Evolutionary conservation across 139 green algal species (phyloP).

Genomic region (Eudorina sp.): DNA sequence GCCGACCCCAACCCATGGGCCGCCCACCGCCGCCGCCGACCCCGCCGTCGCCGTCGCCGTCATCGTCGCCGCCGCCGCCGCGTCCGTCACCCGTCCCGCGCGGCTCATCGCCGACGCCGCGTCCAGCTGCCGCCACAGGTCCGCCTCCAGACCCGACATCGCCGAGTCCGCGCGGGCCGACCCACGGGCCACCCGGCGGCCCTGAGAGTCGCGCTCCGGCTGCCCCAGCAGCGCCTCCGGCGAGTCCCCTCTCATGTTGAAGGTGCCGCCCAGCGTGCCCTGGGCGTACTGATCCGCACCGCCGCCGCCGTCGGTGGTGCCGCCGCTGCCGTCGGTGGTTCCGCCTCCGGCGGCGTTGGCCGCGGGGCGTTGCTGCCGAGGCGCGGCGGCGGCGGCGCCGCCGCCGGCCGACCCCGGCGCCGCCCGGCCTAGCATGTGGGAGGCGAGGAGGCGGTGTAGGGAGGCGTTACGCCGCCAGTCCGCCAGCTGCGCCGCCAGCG

Average conservation of each 20-base stretch:
- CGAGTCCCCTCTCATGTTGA: slow-evolving; percentile 1
- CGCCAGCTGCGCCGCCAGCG: neutral
- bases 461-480: neutral
- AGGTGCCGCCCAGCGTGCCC: neutral
- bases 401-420: neutral
- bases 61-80: neutral
- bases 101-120: neutral
- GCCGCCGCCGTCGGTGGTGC: neutral
- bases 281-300: neutral
- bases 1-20: too few relatives aligned
- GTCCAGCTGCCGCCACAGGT: slow-evolving; percentile 2
- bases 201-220: neutral
- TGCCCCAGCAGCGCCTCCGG: slow-evolving; percentile 14
- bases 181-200: slow-evolving; percentile 15
- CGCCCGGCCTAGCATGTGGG: neutral
- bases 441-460: neutral
- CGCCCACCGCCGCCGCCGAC: neutral
- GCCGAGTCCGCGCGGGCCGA: neutral
- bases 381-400: neutral
- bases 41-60: neutral
- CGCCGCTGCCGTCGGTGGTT: too few relatives aligned
- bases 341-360: neutral
- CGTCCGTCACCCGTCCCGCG: neutral
- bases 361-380: neutral
- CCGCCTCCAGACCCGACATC: neutral